Base-by-base conservation (phyloP, 371 early-diverging fungal species). In the Syncephalastrum racemosum region DNA sequence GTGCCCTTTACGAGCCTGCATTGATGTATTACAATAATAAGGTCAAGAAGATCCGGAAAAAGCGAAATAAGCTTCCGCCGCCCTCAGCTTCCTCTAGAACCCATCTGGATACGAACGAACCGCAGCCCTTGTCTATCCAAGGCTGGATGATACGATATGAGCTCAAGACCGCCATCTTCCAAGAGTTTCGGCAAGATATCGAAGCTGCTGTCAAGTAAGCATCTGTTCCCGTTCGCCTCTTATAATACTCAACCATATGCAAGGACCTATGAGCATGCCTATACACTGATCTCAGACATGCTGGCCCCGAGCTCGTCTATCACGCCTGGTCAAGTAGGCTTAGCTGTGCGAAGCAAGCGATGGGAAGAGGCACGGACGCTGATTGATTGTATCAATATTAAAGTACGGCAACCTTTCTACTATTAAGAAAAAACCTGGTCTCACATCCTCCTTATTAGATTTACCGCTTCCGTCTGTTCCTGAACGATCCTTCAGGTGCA, bases 111-210 rank as follows among this genome's bases (percentile, higher is more conserved):
- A 18, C 68, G 14, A 54, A 58, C 41, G 72, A 66, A 42, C 64
- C 77, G 14, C 77, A 79, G 24, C 75, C 77, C 0, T 70, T 87
- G 14, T 71, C 81, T 36, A 55, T 76, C 6, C 73, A 72, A 41
- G 94, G 92, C 2, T 94, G 94, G 94, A 72, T 81, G 58, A 53
- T 88, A 6, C 81, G 94, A n/a, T 93, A 92, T 56, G 93, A 94
- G 47, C 85, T 77, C 50, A 94, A 94, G 67, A 66, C 84, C 57
- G 93, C 75, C 4, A 80, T 84, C 24, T 90, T 91, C 60, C 82
- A 87, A 10, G 92, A 91, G 59, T 85, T 87, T 41, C 77, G 87
- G 13, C 90, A 91, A 56, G 93, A 94, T 24, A 79, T 89, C 16
- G 91, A 90, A 20, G 74, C 75, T 5, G 88, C 91, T 1, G 67